Conservation (phyloP, 2,329 filamentous ascomycete genomes). For the Alternaria sp. region DNA sequence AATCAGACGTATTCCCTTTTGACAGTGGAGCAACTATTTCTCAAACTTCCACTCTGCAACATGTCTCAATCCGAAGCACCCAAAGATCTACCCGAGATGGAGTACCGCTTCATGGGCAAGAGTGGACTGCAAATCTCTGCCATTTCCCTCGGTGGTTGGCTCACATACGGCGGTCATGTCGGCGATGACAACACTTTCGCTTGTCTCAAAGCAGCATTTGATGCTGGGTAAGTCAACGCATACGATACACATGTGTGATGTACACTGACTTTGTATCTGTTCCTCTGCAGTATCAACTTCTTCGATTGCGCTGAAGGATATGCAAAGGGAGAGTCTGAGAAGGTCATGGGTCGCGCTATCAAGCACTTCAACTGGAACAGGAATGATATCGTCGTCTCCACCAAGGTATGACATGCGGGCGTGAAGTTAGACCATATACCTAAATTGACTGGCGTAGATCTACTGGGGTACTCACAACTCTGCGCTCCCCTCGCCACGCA, state of each 20-base stretch:
- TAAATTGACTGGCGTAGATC: conserved; percentile 53
- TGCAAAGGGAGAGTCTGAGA: conserved; percentile 60
- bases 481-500: conserved; percentile 52
- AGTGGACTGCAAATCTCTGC: conserved; percentile 77
- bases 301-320: conserved; percentile 66
- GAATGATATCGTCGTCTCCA: conserved; percentile 64
- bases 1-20: neutral
- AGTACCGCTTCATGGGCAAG: conserved; percentile 74
- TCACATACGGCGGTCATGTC: conserved; percentile 78
- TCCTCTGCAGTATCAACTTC: conserved; percentile 59
- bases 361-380: conserved; percentile 65
- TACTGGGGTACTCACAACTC: conserved; percentile 68
- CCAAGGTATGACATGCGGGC: conserved; percentile 53
- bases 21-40: neutral
- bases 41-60: neutral
- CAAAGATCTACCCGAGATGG: conserved; percentile 60
- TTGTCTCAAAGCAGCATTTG: conserved; percentile 62
- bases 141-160: conserved; percentile 67
- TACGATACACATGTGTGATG: neutral
- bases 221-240: conserved; percentile 45
- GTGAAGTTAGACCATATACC: neutral
- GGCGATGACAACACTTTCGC: conserved; percentile 67
- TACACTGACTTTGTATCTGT: neutral
- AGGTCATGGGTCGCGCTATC: conserved; percentile 63
- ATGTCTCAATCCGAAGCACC: conserved; percentile 18